Conservation (phyloP, 192 early-diverging fungal species). For the Coemansia sp. region DNA sequence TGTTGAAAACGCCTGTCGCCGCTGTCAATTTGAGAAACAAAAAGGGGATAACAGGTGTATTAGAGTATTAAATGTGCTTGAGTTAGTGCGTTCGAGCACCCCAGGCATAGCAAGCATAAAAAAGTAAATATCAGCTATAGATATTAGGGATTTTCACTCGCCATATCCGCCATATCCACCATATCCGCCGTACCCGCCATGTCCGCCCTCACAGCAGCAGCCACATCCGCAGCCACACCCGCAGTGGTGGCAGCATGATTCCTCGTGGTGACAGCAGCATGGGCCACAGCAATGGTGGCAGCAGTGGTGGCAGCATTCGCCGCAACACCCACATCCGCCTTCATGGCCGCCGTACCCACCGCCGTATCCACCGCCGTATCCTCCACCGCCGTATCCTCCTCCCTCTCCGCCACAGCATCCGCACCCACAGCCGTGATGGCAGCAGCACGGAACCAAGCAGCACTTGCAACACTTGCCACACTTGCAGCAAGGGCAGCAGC, state of each 20-base stretch:
- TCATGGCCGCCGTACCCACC: slow-evolving; percentile 8
- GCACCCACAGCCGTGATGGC: slow-evolving; percentile 21
- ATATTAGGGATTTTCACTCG: slow-evolving; percentile 7
- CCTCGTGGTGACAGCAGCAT: slow-evolving; percentile 17
- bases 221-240: slow-evolving; percentile 9
- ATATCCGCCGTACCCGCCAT: slow-evolving; percentile 14
- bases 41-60: too few relatives aligned
- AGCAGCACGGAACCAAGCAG: slow-evolving; percentile 37
- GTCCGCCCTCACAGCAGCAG: not conserved
- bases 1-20: too few relatives aligned
- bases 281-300: slow-evolving; percentile 23
- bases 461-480: slow-evolving; percentile 50
- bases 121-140: too few relatives aligned
- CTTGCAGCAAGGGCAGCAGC: slow-evolving; percentile 34
- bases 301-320: slow-evolving; percentile 30
- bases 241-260: slow-evolving; percentile 28
- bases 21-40: too few relatives aligned
- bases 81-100: not conserved
- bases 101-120: not conserved
- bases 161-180: not conserved
- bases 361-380: slow-evolving; percentile 22
- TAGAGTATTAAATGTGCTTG: not conserved
- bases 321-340: slow-evolving; percentile 17
- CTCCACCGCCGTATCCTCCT: slow-evolving; percentile 20
- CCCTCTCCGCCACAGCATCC: slow-evolving; percentile 7